Evolutionary conservation across 2,329 filamentous ascomycete genomes (phyloP), one percentile per base, ranked within the genome.

Genomic region (Teratosphaeria zuluensis): DNA sequence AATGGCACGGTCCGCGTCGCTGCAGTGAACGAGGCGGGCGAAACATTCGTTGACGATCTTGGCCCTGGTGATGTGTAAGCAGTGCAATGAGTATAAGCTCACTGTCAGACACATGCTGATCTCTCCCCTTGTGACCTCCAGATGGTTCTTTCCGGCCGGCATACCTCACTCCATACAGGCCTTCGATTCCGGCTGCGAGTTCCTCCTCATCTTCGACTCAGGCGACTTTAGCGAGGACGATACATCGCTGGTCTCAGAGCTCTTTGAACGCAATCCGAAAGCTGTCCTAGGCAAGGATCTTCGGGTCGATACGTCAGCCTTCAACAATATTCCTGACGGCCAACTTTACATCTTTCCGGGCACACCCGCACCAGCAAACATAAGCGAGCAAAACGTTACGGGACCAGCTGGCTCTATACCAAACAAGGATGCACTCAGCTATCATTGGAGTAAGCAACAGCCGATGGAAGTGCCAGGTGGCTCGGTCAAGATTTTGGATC

Each of bases 181-280:
- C 28, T 77, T 84, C 12, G 79, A 79, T 3, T 73, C 78, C 33
- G 83, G 82, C 0, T 74, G 72, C 48, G 83, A 85, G 66, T 85
- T 84, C 66, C 74, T 85, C 1, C 75, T 85, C 2, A 78, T 86
- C 54, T 86, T 86, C 63, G 79, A 86, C 69, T 72, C 80, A 58
- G 83, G 83, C 3, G 68, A 70, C 4, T 85, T 85, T 71, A 80
- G 76, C 56, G 83, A 85, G 69, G 81, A 84, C 58, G 76, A 75
- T 53, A 85, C 83, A 0, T 84, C 84, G 72, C 75, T 86, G 3
- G 75, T 82, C 16, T 78, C 78, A 8, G 60, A 62, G 31, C 57
- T 60, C 14, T 63, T 63, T 57, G 55, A 64, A 52, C 42, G 68
- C 67, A 56, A 70, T 67, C 55, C 75, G 2, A 68, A 73, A 54